phyloP scores from a whole-genome alignment of 78 protist species.

The Emiliania huxleyi region DNA sequence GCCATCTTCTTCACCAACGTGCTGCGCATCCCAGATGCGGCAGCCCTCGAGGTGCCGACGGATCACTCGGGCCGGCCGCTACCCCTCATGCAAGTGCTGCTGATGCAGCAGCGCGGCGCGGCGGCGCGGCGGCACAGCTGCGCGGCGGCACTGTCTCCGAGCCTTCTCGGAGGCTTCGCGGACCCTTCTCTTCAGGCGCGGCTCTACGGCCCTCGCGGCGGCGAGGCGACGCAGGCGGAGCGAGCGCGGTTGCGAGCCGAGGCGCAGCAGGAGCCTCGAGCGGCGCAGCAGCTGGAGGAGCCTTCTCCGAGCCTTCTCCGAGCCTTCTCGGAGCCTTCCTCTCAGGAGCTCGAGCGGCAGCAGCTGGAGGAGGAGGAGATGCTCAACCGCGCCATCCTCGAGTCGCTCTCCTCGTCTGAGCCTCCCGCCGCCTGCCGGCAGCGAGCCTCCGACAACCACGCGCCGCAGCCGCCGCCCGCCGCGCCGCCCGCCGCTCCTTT shows the following conservation, averaged over 20 bases:
- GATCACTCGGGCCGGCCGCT: background rate
- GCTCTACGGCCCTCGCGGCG: too few species aligned
- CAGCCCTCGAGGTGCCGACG: background rate
- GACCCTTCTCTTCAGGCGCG: too few species aligned
- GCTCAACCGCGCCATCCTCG: background rate
- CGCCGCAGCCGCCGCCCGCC: background rate
- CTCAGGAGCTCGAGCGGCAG: background rate
- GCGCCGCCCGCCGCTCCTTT: too few species aligned
- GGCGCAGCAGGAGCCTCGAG: too few species aligned
- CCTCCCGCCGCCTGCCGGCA: background rate
- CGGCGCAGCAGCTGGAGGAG: too few species aligned
- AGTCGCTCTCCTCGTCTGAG: background rate
- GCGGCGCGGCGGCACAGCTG: too few species aligned
- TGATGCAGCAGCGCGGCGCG: background rate
- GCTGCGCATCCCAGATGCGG: background rate
- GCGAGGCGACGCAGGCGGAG: too few species aligned
- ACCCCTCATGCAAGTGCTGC: background rate
- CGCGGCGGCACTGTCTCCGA: too few species aligned
- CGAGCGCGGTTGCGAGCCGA: too few species aligned
- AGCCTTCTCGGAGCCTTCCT: too few species aligned
- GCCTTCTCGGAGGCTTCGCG: too few species aligned
- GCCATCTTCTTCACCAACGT: conserved; percentile 65
- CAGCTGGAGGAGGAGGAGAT: background rate
- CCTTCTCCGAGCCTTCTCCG: too few species aligned
- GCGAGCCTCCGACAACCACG: background rate